Evolutionary conservation across 2,329 filamentous ascomycete genomes (phyloP).

Genomic region (Emericellopsis atlantica): DNA sequence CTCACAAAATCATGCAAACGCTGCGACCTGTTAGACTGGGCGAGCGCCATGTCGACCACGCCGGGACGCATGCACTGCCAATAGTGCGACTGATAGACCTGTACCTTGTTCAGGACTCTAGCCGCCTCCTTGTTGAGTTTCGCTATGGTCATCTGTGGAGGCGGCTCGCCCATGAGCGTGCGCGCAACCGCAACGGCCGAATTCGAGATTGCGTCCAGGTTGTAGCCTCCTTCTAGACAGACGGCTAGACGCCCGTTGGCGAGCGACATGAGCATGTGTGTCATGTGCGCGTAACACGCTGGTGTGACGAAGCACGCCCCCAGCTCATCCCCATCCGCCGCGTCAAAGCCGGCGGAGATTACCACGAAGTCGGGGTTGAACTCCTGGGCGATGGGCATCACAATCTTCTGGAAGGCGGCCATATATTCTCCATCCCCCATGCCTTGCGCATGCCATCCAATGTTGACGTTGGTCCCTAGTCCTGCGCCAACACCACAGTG

Average conservation of each 20-base stretch:
- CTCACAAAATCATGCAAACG: constrained; percentile 73
- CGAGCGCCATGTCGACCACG: constrained; percentile 38
- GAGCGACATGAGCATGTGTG: constrained; percentile 95
- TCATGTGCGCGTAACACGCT: constrained; percentile 93
- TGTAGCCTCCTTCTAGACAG: constrained; percentile 92
- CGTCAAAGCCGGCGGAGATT: constrained; percentile 91
- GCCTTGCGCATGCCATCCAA: constrained; percentile 54
- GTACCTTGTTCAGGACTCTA: constrained; percentile 43
- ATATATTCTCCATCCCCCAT: constrained; percentile 98
- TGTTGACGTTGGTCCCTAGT: constrained; percentile 52
- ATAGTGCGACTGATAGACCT: constrained; percentile 52
- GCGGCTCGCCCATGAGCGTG: constrained; percentile 92
- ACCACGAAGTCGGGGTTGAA: constrained; percentile 93
- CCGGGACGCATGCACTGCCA: constrained; percentile 82
- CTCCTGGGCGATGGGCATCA: constrained; percentile 92
- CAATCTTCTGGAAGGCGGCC: constrained; percentile 86
- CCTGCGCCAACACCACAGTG: constrained; percentile 44
- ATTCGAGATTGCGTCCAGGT: constrained; percentile 80
- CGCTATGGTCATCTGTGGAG: constrained; percentile 45
- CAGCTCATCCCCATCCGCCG: constrained; percentile 82
- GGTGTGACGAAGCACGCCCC: constrained; percentile 90
- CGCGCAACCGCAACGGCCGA: constrained; percentile 85
- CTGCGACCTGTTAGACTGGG: constrained; percentile 39
- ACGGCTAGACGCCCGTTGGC: constrained; percentile 83
- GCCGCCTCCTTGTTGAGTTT: constrained; percentile 45